These are phyloP conservation scores for Penicillium parvum DNA, from an alignment of 495 filamentous ascomycete genomes.

Conservation along the genomic window DNA sequence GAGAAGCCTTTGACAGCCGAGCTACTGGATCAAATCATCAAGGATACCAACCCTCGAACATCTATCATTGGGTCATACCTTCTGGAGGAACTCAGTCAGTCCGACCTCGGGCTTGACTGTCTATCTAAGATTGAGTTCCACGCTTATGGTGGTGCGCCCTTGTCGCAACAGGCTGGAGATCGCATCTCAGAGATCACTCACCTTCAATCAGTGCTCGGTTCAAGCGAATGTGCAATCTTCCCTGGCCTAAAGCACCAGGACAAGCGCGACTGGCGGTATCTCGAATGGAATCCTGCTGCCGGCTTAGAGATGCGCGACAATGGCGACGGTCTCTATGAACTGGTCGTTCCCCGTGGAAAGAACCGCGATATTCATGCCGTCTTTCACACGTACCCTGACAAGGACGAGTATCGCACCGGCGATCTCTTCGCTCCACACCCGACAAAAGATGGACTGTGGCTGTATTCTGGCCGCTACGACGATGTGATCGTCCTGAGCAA, in stretches of 20 bases:
- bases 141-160: slow-evolving; percentile 8
- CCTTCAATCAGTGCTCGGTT: slow-evolving; percentile 11
- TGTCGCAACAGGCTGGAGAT: slow-evolving; percentile 2
- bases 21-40: slow-evolving; percentile 6
- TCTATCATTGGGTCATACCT: neutral
- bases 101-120: slow-evolving; percentile 2
- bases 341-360: slow-evolving; percentile 23
- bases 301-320: slow-evolving; percentile 39
- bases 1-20: slow-evolving; percentile 6
- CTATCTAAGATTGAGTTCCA: slow-evolving; percentile 1
- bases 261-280: slow-evolving; percentile 44
- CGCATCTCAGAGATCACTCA: slow-evolving; percentile 4
- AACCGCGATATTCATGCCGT: slow-evolving; percentile 1
- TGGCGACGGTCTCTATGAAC: slow-evolving; percentile 41
- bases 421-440: slow-evolving; percentile 15
- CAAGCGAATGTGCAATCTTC: slow-evolving; percentile 9
- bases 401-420: slow-evolving; percentile 9
- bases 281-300: slow-evolving; percentile 42
- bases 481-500: slow-evolving; percentile 25
- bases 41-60: slow-evolving; percentile 1
- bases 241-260: slow-evolving; percentile 1
- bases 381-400: slow-evolving; percentile 14
- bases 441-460: slow-evolving; percentile 22
- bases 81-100: slow-evolving; percentile 5
- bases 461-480: slow-evolving; percentile 26